Percentiles rank a stretch among this genome's conserved stretches.
Conservation (phyloP, 2,329 filamentous ascomycete genomes). For the Calycina herbarum region DNA sequence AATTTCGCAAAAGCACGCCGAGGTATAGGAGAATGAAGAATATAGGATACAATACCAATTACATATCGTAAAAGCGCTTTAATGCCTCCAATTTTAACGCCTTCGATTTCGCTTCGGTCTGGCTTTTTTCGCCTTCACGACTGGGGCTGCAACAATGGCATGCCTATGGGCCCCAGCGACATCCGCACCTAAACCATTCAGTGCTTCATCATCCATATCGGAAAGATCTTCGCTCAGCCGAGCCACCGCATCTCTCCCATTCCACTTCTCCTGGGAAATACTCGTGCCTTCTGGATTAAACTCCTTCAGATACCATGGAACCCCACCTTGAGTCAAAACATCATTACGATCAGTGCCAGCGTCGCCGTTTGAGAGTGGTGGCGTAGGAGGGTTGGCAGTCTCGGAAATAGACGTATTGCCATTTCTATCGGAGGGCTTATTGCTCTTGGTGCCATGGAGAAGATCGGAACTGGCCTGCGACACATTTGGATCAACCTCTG, state of each 20-base stretch:
- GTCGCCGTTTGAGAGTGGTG: slow-evolving; percentile 64
- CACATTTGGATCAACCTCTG: slow-evolving; percentile 27
- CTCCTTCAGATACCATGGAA: slow-evolving; percentile 83
- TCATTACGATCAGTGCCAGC: slow-evolving; percentile 24
- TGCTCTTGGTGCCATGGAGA: slow-evolving; percentile 33
- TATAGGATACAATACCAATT: slow-evolving; percentile 31
- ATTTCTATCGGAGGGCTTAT: slow-evolving; percentile 48
- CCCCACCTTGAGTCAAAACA: slow-evolving; percentile 67
- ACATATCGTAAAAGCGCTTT: slow-evolving; percentile 18
- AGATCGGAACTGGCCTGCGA: slow-evolving; percentile 29
- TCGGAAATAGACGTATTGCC: slow-evolving; percentile 41
- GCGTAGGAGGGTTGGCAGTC: slow-evolving; percentile 53
- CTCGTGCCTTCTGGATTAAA: slow-evolving; percentile 82
- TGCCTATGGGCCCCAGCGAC: slow-evolving; percentile 22
- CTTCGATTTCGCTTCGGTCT: slow-evolving; percentile 31
- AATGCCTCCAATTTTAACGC: slow-evolving; percentile 7
- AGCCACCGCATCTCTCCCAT: slow-evolving; percentile 67
- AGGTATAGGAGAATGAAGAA: slow-evolving; percentile 14
- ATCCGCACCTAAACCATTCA: slow-evolving; percentile 62
- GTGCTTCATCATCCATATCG: slow-evolving; percentile 87
- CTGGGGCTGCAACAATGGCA: slow-evolving; percentile 14
- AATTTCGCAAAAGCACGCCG: slow-evolving; percentile 2
- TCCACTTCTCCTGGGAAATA: slow-evolving; percentile 72
- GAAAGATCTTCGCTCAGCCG: slow-evolving; percentile 84
- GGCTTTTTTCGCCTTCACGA: slow-evolving; percentile 30